phyloP scores from a whole-genome alignment of 257 asterid genomes.

The Avicennia marina region DNA sequence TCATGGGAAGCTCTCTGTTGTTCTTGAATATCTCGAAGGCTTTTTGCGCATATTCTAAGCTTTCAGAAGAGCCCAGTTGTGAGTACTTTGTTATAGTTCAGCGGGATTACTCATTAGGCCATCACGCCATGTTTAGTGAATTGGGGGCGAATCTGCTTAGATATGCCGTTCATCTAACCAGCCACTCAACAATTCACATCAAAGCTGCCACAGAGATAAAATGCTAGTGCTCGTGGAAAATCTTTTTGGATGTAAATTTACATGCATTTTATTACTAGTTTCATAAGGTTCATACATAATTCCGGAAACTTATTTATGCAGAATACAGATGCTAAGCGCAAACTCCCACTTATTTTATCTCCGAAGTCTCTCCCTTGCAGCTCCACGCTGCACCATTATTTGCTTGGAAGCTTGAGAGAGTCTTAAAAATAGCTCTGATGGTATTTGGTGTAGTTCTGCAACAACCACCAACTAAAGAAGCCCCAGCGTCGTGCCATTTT shows the following conservation, averaged over 20 bases:
- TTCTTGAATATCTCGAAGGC: neutral
- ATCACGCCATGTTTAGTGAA: neutral
- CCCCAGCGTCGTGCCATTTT: slow-evolving; percentile 84
- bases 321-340: neutral
- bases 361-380: neutral
- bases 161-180: too few relatives aligned
- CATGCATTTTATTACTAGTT: neutral
- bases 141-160: neutral
- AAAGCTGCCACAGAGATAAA: too few relatives aligned
- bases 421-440: slow-evolving; percentile 54
- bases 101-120: neutral
- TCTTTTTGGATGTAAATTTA: too few relatives aligned
- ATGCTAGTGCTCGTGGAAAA: too few relatives aligned
- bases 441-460: slow-evolving; percentile 85
- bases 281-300: too few relatives aligned
- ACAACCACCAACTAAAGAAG: slow-evolving; percentile 78
- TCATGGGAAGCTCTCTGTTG: slow-evolving; percentile 15
- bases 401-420: slow-evolving; percentile 27
- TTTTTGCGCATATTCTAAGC: neutral
- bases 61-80: neutral
- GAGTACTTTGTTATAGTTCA: neutral
- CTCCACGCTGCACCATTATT: neutral
- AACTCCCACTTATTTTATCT: neutral
- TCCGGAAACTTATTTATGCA: too few relatives aligned
- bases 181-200: too few relatives aligned